phyloP scores from a whole-genome alignment of 768 basidiomycete species.

The Psilocybe tampanensis region DNA sequence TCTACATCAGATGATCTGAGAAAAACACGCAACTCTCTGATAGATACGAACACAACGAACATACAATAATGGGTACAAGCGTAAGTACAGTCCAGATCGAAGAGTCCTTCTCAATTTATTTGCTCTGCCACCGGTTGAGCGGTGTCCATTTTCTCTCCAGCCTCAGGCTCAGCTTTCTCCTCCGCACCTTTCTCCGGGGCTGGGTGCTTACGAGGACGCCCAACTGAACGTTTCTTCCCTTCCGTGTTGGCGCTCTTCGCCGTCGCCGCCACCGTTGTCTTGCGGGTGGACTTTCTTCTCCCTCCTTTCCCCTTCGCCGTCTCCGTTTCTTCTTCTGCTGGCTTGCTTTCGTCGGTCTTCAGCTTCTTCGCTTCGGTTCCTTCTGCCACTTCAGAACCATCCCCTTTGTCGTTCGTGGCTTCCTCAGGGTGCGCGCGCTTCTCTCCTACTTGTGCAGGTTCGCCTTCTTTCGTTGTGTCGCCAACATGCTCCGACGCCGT shows the following conservation, averaged over 20 bases:
- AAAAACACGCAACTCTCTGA: too few species aligned
- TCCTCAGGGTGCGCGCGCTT: not conserved
- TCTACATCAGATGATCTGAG: too few species aligned
- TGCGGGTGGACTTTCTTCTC: not conserved
- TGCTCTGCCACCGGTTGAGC: not conserved
- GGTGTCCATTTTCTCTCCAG: not conserved
- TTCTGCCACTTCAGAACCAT: not conserved
- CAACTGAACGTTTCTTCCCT: not conserved
- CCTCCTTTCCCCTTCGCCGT: not conserved
- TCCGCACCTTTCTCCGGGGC: not conserved
- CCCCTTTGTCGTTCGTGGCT: not conserved
- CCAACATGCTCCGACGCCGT: not conserved
- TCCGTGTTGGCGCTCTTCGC: not conserved
- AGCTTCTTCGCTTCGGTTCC: not conserved
- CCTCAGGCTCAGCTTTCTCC: not conserved
- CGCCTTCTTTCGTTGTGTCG: not conserved
- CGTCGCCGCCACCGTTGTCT: not conserved
- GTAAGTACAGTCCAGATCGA: too few species aligned
- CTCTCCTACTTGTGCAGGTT: not conserved
- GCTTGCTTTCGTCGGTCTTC: not conserved
- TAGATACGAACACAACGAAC: too few species aligned
- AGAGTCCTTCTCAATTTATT: not conserved
- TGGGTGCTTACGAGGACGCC: not conserved
- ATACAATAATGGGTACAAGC: too few species aligned
- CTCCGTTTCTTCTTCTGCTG: not conserved